Evolutionary conservation across 2,329 filamentous ascomycete genomes (phyloP).

Genomic region (Rachicladosporium sp.): DNA sequence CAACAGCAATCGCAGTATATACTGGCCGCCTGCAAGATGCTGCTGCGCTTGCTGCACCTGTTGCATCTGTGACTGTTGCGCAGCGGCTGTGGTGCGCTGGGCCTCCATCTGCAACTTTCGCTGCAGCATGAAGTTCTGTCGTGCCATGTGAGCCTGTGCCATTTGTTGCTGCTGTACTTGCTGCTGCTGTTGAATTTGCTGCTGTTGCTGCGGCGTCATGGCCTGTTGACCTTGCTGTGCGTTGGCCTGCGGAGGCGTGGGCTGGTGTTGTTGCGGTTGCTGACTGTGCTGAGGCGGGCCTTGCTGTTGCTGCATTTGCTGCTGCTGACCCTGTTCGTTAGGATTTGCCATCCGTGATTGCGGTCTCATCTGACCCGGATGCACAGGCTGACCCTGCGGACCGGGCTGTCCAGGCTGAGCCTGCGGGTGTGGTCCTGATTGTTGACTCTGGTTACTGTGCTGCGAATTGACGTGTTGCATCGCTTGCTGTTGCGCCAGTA

Average conservation of each 20-base stretch:
- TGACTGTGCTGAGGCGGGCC: slow-evolving; percentile 26
- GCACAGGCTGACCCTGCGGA: slow-evolving; percentile 23
- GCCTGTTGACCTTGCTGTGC: slow-evolving; percentile 20
- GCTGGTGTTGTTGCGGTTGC: slow-evolving; percentile 9
- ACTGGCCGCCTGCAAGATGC: slow-evolving; percentile 21
- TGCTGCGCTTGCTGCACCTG: slow-evolving; percentile 15
- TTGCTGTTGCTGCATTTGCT: slow-evolving; percentile 26
- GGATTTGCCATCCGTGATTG: slow-evolving; percentile 26
- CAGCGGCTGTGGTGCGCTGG: slow-evolving; percentile 21
- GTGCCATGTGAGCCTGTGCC: slow-evolving; percentile 15
- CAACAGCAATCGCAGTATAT: slow-evolving; percentile 41
- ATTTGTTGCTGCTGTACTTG: slow-evolving; percentile 14
- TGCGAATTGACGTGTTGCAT: slow-evolving; percentile 35
- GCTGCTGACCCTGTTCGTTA: slow-evolving; percentile 19
- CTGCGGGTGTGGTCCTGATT: no score
- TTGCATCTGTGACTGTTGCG: slow-evolving; percentile 6
- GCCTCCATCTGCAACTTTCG: slow-evolving; percentile 20
- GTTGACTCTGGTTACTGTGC: slow-evolving; percentile 32
- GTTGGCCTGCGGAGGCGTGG: slow-evolving; percentile 2
- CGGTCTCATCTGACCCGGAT: slow-evolving; percentile 27
- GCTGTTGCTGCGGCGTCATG: slow-evolving; percentile 34
- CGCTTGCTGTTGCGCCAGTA: slow-evolving; percentile 7
- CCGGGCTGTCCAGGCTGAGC: slow-evolving; percentile 28
- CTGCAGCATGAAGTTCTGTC: slow-evolving; percentile 10
- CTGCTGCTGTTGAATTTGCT: slow-evolving; percentile 16